Evolutionary conservation across 2,329 filamentous ascomycete genomes (phyloP).

Genomic region (Septoria linicola): DNA sequence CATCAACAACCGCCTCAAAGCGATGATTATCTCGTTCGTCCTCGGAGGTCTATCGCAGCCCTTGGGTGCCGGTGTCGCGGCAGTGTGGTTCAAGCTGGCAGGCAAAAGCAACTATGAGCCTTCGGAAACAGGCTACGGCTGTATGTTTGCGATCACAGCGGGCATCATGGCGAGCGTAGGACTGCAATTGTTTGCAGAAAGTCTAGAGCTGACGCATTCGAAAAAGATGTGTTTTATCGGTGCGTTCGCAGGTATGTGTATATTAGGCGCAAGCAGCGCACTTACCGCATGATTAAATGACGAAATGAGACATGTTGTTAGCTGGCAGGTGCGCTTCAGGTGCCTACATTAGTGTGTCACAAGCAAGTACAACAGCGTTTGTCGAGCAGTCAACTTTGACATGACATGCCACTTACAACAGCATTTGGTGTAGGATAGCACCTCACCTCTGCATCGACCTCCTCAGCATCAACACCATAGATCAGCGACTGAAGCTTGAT

Average conservation of each 20-base stretch:
- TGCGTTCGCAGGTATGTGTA: slow-evolving; percentile 81
- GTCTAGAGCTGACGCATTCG: slow-evolving; percentile 76
- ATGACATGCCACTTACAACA: no score
- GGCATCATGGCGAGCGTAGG: slow-evolving; percentile 96
- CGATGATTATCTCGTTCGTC: slow-evolving; percentile 79
- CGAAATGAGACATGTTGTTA: background rate
- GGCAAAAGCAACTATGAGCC: slow-evolving; percentile 49
- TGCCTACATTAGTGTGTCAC: no score
- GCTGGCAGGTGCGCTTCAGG: no score
- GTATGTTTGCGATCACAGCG: slow-evolving; percentile 83
- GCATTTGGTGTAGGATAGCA: no score
- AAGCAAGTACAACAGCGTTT: no score
- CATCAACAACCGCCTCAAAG: slow-evolving; percentile 72
- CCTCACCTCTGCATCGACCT: no score
- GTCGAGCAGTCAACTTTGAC: no score
- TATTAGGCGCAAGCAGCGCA: slow-evolving; percentile 82
- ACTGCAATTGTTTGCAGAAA: slow-evolving; percentile 84
- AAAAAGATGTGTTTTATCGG: slow-evolving; percentile 74
- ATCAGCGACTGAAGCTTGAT: no score
- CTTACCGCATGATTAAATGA: slow-evolving; percentile 62
- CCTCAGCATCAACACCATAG: no score
- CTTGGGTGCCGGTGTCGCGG: slow-evolving; percentile 78
- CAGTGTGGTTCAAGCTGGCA: slow-evolving; percentile 78
- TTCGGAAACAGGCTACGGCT: slow-evolving; percentile 65
- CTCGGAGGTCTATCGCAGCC: slow-evolving; percentile 87